Percentiles rank a stretch among this genome's conserved stretches.
Conservation (phyloP, 345 rosid genomes). For the Rubroshorea leprosula region DNA sequence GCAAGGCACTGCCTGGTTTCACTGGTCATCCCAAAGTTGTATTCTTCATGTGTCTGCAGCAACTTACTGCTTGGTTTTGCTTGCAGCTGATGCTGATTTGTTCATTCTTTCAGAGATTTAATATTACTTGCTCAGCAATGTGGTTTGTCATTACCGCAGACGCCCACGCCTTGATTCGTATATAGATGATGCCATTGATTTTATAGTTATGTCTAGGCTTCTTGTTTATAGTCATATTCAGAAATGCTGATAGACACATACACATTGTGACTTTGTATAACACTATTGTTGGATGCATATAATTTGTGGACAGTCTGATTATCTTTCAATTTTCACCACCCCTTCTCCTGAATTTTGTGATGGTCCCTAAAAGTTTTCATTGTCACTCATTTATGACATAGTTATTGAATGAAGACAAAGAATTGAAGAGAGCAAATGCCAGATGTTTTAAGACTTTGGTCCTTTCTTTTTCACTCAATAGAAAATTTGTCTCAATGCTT, state of each 20-base stretch:
- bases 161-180: conserved; percentile 13
- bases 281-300: conserved; percentile 19
- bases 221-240: conserved; percentile 10
- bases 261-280: conserved; percentile 4
- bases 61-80: conserved; percentile 13
- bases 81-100: conserved; percentile 19
- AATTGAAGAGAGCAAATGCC: no score
- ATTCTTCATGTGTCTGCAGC: conserved; percentile 30
- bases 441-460: no score
- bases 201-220: conserved; percentile 1
- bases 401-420: no score
- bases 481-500: no score
- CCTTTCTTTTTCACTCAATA: no score
- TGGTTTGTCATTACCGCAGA: conserved; percentile 9
- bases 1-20: conserved; percentile 1
- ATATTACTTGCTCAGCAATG: conserved; percentile 17
- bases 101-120: conserved; percentile 31
- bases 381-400: no score
- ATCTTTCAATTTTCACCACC: not conserved
- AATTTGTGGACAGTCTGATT: conserved; percentile 13
- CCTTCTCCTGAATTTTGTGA: not conserved
- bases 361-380: no score
- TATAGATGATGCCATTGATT: conserved; percentile 12
- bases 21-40: conserved; percentile 17
- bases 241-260: not conserved